phyloP scores from a whole-genome alignment of 805 yeast genomes.

The Blastobotrys attinorum region DNA sequence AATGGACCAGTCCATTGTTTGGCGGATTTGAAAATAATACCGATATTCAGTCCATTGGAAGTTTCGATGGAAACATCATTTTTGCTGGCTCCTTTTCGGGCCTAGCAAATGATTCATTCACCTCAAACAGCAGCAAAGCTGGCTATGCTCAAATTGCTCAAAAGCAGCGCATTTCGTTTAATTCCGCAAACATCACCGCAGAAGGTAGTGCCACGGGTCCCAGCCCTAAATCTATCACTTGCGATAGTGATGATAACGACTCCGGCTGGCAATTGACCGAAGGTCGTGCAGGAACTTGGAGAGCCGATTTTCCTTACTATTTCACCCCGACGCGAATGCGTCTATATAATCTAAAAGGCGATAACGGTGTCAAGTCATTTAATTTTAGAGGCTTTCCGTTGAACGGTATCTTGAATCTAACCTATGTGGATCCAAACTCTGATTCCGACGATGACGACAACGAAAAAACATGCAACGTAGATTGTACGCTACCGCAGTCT shows the following conservation, averaged over 20 bases:
- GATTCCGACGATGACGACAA: slow-evolving; percentile 46
- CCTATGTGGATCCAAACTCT: slow-evolving; percentile 82
- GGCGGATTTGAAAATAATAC: slow-evolving; percentile 65
- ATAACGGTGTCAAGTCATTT: slow-evolving; percentile 48
- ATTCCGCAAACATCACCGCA: slow-evolving; percentile 18
- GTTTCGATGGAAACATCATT: slow-evolving; percentile 42
- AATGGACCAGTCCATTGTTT: slow-evolving; percentile 50
- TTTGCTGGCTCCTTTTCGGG: slow-evolving; percentile 75
- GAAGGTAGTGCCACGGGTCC: slow-evolving; percentile 15
- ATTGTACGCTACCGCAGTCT: slow-evolving; percentile 61
- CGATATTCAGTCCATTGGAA: slow-evolving; percentile 51
- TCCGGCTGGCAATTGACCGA: slow-evolving; percentile 45
- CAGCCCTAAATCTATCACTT: slow-evolving; percentile 35
- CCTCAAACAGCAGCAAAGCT: slow-evolving; percentile 12
- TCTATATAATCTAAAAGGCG: slow-evolving; percentile 51
- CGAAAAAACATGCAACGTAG: slow-evolving; percentile 69
- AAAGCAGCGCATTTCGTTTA: slow-evolving; percentile 29
- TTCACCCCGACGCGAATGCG: slow-evolving; percentile 65
- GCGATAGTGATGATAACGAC: slow-evolving; percentile 40
- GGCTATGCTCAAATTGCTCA: slow-evolving; percentile 46
- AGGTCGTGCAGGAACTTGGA: slow-evolving; percentile 55
- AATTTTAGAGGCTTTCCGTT: slow-evolving; percentile 72
- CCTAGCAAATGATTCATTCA: slow-evolving; percentile 43
- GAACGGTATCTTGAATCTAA: slow-evolving; percentile 83
- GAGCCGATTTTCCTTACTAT: slow-evolving; percentile 47